Evolutionary conservation across 129 eudicot species (phyloP).

Genomic region (Dittrichia graveolens): DNA sequence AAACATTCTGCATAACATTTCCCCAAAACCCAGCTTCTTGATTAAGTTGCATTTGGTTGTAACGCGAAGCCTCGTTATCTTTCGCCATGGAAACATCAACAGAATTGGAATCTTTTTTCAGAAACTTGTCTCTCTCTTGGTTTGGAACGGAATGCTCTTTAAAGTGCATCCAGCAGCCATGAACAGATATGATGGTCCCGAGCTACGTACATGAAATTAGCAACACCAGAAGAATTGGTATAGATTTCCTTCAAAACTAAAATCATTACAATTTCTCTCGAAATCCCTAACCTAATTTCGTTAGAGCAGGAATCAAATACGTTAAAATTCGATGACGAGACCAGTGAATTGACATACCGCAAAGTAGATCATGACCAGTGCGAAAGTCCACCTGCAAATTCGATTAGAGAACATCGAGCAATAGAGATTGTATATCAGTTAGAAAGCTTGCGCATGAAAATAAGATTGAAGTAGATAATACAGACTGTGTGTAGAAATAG

Average conservation of each 20-base stretch:
- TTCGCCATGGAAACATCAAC: not conserved
- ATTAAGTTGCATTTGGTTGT: conserved; percentile 22
- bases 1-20: conserved; percentile 49
- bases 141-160: conserved; percentile 26
- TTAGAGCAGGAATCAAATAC: not conserved
- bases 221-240: not conserved
- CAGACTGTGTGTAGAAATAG: conserved; percentile 84
- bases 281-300: not conserved
- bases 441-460: not conserved
- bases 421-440: no score
- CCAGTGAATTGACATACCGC: conserved; percentile 49
- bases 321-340: not conserved
- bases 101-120: conserved; percentile 38
- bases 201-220: conserved; percentile 54
- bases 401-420: not conserved
- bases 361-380: conserved; percentile 68
- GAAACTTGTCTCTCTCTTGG: conserved; percentile 43
- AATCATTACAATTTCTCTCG: not conserved
- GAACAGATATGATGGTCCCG: conserved; percentile 62
- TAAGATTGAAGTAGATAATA: not conserved
- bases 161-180: conserved; percentile 62
- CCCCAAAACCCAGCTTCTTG: conserved; percentile 57
- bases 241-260: not conserved
- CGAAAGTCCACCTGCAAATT: conserved; percentile 81
- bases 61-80: conserved; percentile 20